A percentile compares a stretch with the other conserved stretches of the same genome.
These are phyloP conservation scores for Suaeda aralocaspica DNA, from an alignment of 148 eudicot genomes.

Conservation along the genomic window DNA sequence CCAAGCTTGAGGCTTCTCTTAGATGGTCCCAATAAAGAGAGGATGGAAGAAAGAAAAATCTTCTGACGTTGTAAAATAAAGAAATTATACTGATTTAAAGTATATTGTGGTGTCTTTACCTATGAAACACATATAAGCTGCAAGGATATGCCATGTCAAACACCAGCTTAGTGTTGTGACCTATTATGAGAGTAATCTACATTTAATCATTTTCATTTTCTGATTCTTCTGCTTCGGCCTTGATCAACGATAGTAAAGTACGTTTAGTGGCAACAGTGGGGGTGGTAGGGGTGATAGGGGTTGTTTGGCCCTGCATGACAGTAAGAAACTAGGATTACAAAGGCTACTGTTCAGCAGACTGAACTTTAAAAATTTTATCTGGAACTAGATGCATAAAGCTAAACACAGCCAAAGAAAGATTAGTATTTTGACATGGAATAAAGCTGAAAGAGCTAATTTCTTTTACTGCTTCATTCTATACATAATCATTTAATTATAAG, in stretches of 20 bases:
- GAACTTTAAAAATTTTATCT: not conserved
- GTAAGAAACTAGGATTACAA: not conserved
- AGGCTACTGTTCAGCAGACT: not conserved
- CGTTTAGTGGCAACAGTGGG: too few species aligned
- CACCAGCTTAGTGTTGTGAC: conserved; percentile 17
- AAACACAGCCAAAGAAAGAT: not conserved
- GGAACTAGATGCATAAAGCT: too few species aligned
- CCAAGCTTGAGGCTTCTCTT: not conserved
- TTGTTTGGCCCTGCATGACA: conserved; percentile 17
- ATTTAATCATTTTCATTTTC: not conserved
- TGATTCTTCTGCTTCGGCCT: conserved; percentile 26
- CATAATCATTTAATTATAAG: not conserved
- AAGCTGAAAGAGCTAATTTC: not conserved
- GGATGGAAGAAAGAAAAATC: conserved; percentile 15
- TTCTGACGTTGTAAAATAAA: not conserved
- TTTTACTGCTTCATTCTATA: not conserved
- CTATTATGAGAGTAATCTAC: conserved; percentile 23
- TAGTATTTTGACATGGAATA: not conserved
- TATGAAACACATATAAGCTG: conserved; percentile 11
- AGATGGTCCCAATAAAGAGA: conserved; percentile 9
- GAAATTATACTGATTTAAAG: not conserved
- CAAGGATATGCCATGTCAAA: conserved; percentile 11
- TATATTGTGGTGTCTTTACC: conserved; percentile 11
- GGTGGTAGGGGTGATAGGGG: too few species aligned
- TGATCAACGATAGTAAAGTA: conserved; percentile 32